Conservation (phyloP, 1,284 basidiomycete species). For the Quambalaria eucalypti region DNA sequence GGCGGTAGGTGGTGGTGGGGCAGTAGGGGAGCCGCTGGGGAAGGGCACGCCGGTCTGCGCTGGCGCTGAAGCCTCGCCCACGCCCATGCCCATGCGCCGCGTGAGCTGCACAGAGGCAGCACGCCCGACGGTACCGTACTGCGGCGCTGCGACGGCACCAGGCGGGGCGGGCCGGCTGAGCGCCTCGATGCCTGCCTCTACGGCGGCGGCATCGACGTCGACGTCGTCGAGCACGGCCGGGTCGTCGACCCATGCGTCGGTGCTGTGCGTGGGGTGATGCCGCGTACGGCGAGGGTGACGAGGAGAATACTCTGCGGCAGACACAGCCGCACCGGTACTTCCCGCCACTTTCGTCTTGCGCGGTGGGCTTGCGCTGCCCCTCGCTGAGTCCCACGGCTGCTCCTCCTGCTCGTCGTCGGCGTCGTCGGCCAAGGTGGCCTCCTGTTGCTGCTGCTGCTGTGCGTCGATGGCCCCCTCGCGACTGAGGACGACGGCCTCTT, state of each 20-base stretch:
- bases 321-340: not conserved
- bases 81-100: no score
- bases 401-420: not conserved
- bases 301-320: no score
- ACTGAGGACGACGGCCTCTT: constrained; percentile 46
- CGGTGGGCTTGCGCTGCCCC: not conserved
- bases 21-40: not conserved
- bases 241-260: not conserved
- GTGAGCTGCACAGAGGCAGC: no score
- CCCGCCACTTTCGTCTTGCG: not conserved
- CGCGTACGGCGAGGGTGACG: no score
- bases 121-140: no score
- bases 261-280: no score
- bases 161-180: not conserved
- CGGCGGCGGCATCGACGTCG: not conserved
- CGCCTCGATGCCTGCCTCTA: not conserved
- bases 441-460: no score
- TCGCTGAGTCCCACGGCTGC: not conserved
- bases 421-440: no score
- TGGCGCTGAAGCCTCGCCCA: no score
- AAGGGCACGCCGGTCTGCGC: not conserved
- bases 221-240: not conserved
- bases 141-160: no score
- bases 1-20: not conserved
- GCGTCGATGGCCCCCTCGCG: constrained; percentile 17